phyloP scores from a whole-genome alignment of 345 rosid species.

The Linum trigynum region DNA sequence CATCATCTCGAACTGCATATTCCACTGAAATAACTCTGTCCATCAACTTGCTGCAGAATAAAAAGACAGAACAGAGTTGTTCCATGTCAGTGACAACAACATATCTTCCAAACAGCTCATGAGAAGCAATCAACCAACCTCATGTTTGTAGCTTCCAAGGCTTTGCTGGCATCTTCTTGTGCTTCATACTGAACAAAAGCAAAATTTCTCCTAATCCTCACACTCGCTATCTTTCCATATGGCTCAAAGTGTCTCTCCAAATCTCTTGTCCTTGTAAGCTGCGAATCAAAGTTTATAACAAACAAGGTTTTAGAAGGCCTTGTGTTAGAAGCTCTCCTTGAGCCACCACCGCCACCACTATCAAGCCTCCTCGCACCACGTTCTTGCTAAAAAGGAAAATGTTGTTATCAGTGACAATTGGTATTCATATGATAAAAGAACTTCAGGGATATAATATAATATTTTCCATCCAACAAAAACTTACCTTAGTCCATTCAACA shows the following conservation, averaged over 20 bases:
- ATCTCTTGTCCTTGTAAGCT: conserved; percentile 72
- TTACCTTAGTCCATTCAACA: conserved; percentile 97
- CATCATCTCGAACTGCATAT: conserved; percentile 89
- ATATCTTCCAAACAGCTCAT: too few species aligned
- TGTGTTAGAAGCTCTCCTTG: conserved; percentile 51
- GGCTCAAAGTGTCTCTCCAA: conserved; percentile 90
- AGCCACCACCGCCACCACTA: conserved; percentile 16
- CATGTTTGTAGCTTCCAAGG: conserved; percentile 67
- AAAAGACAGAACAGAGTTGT: not conserved
- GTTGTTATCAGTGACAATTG: not conserved
- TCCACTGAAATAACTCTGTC: conserved; percentile 87
- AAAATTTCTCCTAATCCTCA: conserved; percentile 90
- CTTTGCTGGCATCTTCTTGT: conserved; percentile 84
- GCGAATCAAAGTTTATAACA: conserved; percentile 89
- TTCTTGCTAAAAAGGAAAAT: conserved; percentile 45
- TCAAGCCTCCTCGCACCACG: conserved; percentile 54
- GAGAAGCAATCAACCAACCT: conserved; percentile 32
- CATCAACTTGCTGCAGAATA: conserved; percentile 64
- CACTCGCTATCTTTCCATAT: conserved; percentile 80
- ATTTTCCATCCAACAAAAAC: not conserved
- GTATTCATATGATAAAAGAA: not conserved
- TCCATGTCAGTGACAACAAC: not conserved
- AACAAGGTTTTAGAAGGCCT: conserved; percentile 91
- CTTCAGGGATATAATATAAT: not conserved
- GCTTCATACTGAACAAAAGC: conserved; percentile 86